phyloP scores from a whole-genome alignment of 129 eudicot species.

The Sambucus nigra region DNA sequence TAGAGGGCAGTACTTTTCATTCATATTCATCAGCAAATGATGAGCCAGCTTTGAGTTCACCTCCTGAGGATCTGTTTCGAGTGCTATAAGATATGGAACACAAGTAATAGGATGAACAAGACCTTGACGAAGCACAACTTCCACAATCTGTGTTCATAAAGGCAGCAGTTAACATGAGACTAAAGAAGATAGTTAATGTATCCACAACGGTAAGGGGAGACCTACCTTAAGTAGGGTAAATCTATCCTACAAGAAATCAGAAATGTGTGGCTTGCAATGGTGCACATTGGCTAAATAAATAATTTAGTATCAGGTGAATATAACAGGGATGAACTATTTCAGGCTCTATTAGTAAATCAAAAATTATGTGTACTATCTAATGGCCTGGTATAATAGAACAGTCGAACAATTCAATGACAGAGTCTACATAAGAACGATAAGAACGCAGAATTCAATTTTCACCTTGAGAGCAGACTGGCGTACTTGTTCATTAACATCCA shows the following conservation, averaged over 20 bases:
- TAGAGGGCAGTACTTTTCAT: slow-evolving; percentile 63
- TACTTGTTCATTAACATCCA: slow-evolving; percentile 75
- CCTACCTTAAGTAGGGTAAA: not conserved
- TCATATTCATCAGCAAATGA: slow-evolving; percentile 95
- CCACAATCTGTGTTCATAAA: slow-evolving; percentile 53
- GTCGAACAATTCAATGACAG: not conserved
- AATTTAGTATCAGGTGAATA: too few relatives aligned
- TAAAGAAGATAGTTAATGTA: not conserved
- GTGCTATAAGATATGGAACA: slow-evolving; percentile 92
- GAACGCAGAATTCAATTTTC: slow-evolving; percentile 2
- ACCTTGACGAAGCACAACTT: slow-evolving; percentile 85
- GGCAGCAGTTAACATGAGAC: not conserved
- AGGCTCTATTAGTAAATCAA: not conserved
- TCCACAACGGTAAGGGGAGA: not conserved
- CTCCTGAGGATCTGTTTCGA: slow-evolving; percentile 89
- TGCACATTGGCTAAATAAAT: too few relatives aligned
- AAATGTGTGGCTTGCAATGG: too few relatives aligned
- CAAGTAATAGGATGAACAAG: slow-evolving; percentile 96
- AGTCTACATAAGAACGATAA: slow-evolving; percentile 5
- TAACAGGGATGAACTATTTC: not conserved
- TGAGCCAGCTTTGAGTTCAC: slow-evolving; percentile 88
- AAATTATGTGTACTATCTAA: slow-evolving; percentile 19
- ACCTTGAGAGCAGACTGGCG: slow-evolving; percentile 89
- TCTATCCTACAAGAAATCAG: too few relatives aligned
- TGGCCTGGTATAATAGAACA: slow-evolving; percentile 1